Conservation (phyloP, 805 yeast species). For the Myxozyma geophila region DNA sequence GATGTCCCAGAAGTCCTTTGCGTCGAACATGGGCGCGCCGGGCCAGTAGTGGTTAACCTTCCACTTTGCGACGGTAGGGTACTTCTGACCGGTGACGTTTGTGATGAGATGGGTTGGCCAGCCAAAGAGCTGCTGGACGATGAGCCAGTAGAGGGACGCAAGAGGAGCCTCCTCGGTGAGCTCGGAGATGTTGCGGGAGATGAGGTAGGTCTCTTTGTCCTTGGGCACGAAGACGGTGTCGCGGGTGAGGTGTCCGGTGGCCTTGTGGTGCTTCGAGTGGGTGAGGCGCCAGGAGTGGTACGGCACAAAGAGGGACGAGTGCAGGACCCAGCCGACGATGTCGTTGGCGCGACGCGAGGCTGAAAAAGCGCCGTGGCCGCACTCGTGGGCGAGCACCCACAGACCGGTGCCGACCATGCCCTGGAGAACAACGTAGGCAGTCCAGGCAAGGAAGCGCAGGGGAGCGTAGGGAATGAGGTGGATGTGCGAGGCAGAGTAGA, state of each 20-base stretch:
- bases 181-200: conserved; percentile 52
- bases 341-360: conserved; percentile 76
- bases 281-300: conserved; percentile 85
- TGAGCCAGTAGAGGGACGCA: conserved; percentile 57
- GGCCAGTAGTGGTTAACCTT: conserved; percentile 74
- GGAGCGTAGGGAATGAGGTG: conserved; percentile 53
- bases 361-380: conserved; percentile 87
- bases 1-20: conserved; percentile 71
- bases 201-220: conserved; percentile 61
- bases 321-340: conserved; percentile 80
- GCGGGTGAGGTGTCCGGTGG: conserved; percentile 79
- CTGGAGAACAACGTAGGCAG: conserved; percentile 55
- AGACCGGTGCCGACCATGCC: conserved; percentile 76
- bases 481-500: conserved; percentile 59
- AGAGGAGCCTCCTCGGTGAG: conserved; percentile 77
- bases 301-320: conserved; percentile 78
- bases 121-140: conserved; percentile 77
- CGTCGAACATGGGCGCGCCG: conserved; percentile 71
- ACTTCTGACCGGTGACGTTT: conserved; percentile 78
- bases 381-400: conserved; percentile 89
- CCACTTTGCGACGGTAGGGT: conserved; percentile 54
- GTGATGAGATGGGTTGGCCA: conserved; percentile 69
- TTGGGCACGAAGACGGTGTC: conserved; percentile 86
- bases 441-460: conserved; percentile 64
- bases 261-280: conserved; percentile 88